These are phyloP conservation scores for Xanthoceras sorbifolium DNA, from an alignment of 345 rosid genomes.

Conservation along the genomic window DNA sequence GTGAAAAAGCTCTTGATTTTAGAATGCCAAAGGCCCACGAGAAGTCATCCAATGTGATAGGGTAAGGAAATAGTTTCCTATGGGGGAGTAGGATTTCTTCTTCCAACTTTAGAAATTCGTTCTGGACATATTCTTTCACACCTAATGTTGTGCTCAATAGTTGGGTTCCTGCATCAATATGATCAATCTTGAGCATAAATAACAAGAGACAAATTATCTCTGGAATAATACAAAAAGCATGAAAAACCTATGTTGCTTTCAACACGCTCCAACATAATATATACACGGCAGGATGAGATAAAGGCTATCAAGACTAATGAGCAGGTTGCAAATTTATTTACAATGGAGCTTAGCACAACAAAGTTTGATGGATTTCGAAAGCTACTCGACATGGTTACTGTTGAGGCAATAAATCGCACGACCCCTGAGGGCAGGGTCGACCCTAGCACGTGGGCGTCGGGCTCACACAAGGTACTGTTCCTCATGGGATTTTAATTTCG, in stretches of 20 bases:
- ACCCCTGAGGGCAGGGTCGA: no score
- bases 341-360: background rate
- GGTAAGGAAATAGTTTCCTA: conserved; percentile 64
- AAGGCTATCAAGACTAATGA: background rate
- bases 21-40: conserved; percentile 92
- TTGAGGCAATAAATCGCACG: no score
- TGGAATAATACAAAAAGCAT: background rate
- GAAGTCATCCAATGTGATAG: conserved; percentile 66
- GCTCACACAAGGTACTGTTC: no score
- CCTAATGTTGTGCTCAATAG: conserved; percentile 72
- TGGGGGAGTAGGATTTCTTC: conserved; percentile 64
- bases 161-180: conserved; percentile 63
- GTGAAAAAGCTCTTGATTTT: conserved; percentile 84
- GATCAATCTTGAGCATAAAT: conserved; percentile 15
- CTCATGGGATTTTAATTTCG: no score
- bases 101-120: conserved; percentile 60
- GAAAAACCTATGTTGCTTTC: background rate
- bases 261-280: background rate
- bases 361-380: background rate
- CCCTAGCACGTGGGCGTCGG: no score
- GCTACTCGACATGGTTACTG: background rate
- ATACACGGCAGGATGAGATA: background rate
- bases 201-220: conserved; percentile 12
- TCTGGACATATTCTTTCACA: conserved; percentile 62
- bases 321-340: background rate